phyloP scores from a whole-genome alignment of 2,329 filamentous ascomycete species.

The Pseudogymnoascus destructans region DNA sequence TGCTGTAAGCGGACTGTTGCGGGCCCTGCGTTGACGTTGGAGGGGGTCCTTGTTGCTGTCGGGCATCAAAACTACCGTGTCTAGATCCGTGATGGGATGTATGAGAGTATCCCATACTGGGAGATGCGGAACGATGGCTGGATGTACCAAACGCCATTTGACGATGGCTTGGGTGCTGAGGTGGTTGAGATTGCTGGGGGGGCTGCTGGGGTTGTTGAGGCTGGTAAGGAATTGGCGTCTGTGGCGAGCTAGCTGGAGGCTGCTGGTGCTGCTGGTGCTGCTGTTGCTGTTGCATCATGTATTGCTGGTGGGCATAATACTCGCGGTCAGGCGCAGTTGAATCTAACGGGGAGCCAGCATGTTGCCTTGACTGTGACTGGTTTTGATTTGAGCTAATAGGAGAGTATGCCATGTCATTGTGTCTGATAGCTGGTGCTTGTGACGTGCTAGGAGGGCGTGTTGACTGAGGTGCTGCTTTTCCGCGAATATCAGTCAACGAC shows the following conservation, averaged over 20 bases:
- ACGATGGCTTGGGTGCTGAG: constrained; percentile 18
- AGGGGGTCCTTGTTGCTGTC: constrained; percentile 3
- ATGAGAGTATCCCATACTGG: constrained; percentile 17
- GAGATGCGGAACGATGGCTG: constrained; percentile 19
- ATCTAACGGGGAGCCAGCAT: constrained; percentile 22
- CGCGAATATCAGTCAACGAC: constrained; percentile 21
- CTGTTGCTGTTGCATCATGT: constrained; percentile 20
- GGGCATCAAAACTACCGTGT: constrained; percentile 23
- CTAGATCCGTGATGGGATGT: constrained; percentile 20
- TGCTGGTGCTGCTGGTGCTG: constrained; percentile 14
- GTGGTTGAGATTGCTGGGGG: constrained; percentile 11
- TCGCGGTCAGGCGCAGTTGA: constrained; percentile 22
- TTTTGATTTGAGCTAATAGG: constrained; percentile 19
- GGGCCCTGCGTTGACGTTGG: not conserved
- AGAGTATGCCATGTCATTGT: constrained; percentile 26
- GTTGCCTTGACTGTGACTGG: constrained; percentile 16
- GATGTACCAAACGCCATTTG: constrained; percentile 22
- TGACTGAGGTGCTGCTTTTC: constrained; percentile 19
- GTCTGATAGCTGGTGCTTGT: constrained; percentile 19
- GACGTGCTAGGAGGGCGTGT: constrained; percentile 17
- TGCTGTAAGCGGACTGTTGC: not conserved
- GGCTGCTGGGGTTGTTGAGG: constrained; percentile 17
- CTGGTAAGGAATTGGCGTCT: constrained; percentile 17
- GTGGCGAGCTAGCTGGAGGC: constrained; percentile 20
- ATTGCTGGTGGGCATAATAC: constrained; percentile 22